Conservation (phyloP, 2,329 filamentous ascomycete genomes). For the Balansia obtecta region DNA sequence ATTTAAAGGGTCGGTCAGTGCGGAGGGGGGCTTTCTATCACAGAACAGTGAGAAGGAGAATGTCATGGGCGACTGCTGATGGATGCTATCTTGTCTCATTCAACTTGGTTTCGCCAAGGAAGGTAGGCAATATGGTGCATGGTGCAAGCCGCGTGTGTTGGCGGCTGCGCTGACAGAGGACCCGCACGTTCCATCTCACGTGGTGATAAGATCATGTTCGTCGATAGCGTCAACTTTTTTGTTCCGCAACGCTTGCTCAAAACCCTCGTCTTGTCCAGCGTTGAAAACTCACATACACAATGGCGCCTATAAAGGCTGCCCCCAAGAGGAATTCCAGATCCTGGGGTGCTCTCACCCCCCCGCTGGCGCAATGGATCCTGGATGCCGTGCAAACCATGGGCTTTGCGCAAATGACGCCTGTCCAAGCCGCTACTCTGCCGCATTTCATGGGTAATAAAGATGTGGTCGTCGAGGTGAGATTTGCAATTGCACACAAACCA, state of each 20-base stretch:
- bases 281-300: slow-evolving; percentile 7
- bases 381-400: slow-evolving; percentile 77
- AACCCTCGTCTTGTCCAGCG: not conserved
- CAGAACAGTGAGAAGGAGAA: not conserved
- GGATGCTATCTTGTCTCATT: no score
- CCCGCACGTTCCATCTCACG: slow-evolving; percentile 11
- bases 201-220: slow-evolving; percentile 20
- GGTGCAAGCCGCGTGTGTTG: no score
- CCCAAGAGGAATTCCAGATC: slow-evolving; percentile 36
- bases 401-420: slow-evolving; percentile 79
- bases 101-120: no score
- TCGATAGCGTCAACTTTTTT: slow-evolving; percentile 7
- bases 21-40: not conserved
- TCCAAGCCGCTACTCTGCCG: slow-evolving; percentile 85
- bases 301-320: slow-evolving; percentile 20
- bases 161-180: no score
- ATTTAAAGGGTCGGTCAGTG: not conserved
- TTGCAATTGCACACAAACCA: not conserved
- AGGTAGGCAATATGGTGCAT: no score
- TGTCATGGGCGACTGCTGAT: not conserved
- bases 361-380: slow-evolving; percentile 57
- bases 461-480: slow-evolving; percentile 66
- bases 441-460: slow-evolving; percentile 85
- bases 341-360: slow-evolving; percentile 27
- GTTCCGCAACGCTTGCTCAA: not conserved